Evolutionary conservation across 73 alveolate genomes (phyloP).

Genomic region (Effrenium voratum): DNA sequence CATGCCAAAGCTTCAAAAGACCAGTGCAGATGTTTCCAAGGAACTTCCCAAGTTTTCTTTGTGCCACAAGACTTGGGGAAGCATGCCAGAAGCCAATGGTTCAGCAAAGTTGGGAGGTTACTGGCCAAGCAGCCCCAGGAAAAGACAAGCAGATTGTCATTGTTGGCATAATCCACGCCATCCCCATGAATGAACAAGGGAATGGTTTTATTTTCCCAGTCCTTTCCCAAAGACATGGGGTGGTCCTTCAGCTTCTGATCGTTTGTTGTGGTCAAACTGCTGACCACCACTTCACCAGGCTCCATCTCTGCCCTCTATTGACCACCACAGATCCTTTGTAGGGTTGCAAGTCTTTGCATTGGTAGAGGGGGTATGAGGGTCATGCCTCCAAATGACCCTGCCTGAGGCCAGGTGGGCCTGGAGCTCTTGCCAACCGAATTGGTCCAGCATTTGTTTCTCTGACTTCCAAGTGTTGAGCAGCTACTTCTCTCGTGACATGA

Average conservation of each 20-base stretch:
- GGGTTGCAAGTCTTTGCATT: no score
- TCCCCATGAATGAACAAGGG: slow-evolving; percentile 40
- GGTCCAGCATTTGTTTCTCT: no score
- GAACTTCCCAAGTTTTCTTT: slow-evolving; percentile 27
- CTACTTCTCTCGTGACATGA: no score
- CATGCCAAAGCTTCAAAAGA: slow-evolving; percentile 9
- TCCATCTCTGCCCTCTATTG: no score
- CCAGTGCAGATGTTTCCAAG: neutral
- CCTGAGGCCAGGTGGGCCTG: no score
- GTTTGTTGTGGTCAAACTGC: no score
- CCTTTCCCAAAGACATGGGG: slow-evolving; percentile 24
- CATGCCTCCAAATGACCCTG: no score
- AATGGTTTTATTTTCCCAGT: neutral
- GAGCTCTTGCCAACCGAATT: no score
- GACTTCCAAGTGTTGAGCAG: no score
- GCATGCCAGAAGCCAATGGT: slow-evolving; percentile 22
- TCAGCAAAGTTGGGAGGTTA: slow-evolving; percentile 21
- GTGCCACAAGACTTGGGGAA: slow-evolving; percentile 49
- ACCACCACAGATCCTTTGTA: no score
- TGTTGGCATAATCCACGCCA: slow-evolving; percentile 4
- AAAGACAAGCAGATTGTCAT: neutral
- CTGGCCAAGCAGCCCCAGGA: slow-evolving; percentile 16
- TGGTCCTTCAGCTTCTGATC: neutral
- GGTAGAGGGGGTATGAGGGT: no score
- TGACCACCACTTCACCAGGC: no score